Evolutionary conservation across 2,329 filamentous ascomycete species (phyloP).

Genomic region (Aulographum hederae): DNA sequence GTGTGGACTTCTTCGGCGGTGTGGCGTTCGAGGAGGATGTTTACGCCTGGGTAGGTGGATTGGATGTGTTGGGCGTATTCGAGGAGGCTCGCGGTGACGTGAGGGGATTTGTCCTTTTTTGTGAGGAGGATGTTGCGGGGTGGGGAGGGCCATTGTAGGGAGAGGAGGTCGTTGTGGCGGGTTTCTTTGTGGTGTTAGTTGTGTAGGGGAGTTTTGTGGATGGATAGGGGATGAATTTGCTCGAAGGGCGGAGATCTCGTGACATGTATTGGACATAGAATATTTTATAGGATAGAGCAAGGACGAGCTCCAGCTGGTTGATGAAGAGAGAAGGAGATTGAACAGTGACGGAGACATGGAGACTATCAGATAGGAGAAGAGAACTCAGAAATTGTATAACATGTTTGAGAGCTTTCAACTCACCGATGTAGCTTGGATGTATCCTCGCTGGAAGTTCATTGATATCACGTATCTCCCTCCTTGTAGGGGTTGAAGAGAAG

Average conservation of each 20-base stretch:
- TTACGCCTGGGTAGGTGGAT: conserved; percentile 60
- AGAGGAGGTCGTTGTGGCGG: conserved; percentile 39
- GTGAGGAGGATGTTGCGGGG: conserved; percentile 51
- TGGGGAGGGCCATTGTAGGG: conserved; percentile 48
- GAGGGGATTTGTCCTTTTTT: conserved; percentile 42
- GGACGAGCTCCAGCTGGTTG: too few relatives aligned
- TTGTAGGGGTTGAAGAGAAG: conserved; percentile 1
- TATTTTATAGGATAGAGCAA: too few relatives aligned
- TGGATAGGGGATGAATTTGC: too few relatives aligned
- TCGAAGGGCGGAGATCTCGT: too few relatives aligned
- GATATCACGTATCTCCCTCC: conserved; percentile 30
- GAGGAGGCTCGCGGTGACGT: conserved; percentile 35
- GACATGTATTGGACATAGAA: too few relatives aligned
- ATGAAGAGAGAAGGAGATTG: too few relatives aligned
- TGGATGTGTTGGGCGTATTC: conserved; percentile 53
- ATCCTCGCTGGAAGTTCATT: conserved; percentile 18
- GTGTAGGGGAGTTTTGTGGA: too few relatives aligned
- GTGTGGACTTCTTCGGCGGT: conserved; percentile 57
- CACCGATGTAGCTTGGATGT: conserved; percentile 13
- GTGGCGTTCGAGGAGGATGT: conserved; percentile 65
- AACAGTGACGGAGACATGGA: too few relatives aligned
- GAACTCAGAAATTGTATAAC: too few relatives aligned
- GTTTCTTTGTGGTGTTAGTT: conserved; percentile 26
- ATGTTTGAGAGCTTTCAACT: too few relatives aligned
- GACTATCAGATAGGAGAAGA: too few relatives aligned